Conservation (phyloP, 192 early-diverging fungal genomes). For the Coemansia sp. region DNA sequence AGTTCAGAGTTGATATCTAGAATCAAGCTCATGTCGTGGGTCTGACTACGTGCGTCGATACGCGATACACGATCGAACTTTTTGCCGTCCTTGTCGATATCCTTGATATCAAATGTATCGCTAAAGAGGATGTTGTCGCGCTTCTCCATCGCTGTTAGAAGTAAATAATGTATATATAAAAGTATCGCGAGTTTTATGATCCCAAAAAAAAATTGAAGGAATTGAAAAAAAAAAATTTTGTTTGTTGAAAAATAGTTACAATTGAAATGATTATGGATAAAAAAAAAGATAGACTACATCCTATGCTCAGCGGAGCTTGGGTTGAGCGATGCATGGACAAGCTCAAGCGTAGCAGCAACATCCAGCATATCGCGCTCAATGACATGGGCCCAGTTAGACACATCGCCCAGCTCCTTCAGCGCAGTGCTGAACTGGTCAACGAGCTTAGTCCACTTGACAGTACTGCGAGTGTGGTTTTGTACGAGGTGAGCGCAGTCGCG, state of each 20-base stretch:
- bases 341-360: slow-evolving; percentile 67
- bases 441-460: slow-evolving; percentile 76
- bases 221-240: not conserved
- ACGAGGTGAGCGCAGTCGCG: slow-evolving; percentile 45
- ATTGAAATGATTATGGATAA: not conserved
- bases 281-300: not conserved
- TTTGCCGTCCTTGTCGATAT: slow-evolving; percentile 87
- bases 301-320: slow-evolving; percentile 2
- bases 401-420: slow-evolving; percentile 88
- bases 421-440: slow-evolving; percentile 75
- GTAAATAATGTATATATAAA: not conserved
- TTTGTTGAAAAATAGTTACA: not conserved
- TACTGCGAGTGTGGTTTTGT: slow-evolving; percentile 47
- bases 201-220: not conserved
- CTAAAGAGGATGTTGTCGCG: slow-evolving; percentile 83
- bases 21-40: slow-evolving; percentile 85
- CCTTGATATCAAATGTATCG: slow-evolving; percentile 87
- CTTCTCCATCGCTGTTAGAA: slow-evolving; percentile 49
- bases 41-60: slow-evolving; percentile 77
- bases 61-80: slow-evolving; percentile 96
- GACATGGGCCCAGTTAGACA: slow-evolving; percentile 81
- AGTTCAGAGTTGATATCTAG: slow-evolving; percentile 96
- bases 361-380: slow-evolving; percentile 84
- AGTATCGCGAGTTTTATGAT: not conserved
- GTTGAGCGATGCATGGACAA: slow-evolving; percentile 48